Evolutionary conservation across 2,329 filamentous ascomycete genomes (phyloP), one percentile per base, ranked within the genome.

Genomic region (Chrysosporium queenslandicum): DNA sequence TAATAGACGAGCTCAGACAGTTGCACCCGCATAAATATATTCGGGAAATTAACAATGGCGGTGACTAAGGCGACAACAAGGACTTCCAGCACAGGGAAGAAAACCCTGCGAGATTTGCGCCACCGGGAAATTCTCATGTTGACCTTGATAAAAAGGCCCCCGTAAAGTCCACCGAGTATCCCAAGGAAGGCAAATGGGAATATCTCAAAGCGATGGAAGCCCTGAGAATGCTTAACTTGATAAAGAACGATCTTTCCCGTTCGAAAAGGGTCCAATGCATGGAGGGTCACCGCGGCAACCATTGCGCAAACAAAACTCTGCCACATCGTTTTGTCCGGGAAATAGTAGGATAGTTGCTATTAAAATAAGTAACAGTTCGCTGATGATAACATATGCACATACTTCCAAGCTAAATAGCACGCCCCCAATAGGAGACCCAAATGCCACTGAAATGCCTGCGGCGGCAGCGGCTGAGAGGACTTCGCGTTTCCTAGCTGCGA

Each of bases 271-370:
- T 98, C 92, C 56, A 95, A 80, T 4, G 87, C 87, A 68, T 97
- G 91, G 3, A 98, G 76, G 12, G 89, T 88, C 34, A 97, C 87
- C 16, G 92, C 91, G 14, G 90, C 92, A n/a, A 94, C 87, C 90
- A 97, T 97, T 65, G 92, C 92, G 63, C 92, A 97, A 37, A 98
- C 92, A 64, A 98, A 98, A 63, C 89, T 95, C 67, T 96, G 92
- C 92, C 92, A 98, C 92, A 98, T 97, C 8, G 92, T 97, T 70
- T 97, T 97, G 70, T 97, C 91, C 0, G 92, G 91, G 61, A 97
- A 97, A 68, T 96, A 97, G 67, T 96, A 97, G 0, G 89, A 94
- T 2, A 97, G 75, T 77, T 94, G 88, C 79, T 86, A 54, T n/a
- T 29, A 46, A 14, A 18, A 46, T 69, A 46, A 66, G 58, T 25